These are phyloP conservation scores for Coriaria nepalensis DNA, from an alignment of 306 rosid species.

Conservation along the genomic window DNA sequence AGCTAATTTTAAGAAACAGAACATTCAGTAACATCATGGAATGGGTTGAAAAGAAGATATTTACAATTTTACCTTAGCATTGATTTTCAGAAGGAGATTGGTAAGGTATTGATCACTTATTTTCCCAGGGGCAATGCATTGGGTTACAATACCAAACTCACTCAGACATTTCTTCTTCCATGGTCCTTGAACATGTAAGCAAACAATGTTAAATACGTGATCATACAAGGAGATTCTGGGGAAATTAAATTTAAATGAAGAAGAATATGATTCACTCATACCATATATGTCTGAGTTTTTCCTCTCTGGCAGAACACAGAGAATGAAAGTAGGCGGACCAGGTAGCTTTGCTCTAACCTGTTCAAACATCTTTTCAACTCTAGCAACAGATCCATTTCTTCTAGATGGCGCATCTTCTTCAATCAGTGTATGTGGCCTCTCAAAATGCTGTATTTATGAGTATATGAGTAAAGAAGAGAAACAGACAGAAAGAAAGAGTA, in stretches of 20 bases:
- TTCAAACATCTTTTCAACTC: constrained; percentile 84
- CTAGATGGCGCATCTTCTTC: constrained; percentile 63
- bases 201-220: constrained; percentile 8
- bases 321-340: constrained; percentile 52
- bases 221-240: constrained; percentile 7
- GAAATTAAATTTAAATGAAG: background rate
- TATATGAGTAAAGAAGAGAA: constrained; percentile 12
- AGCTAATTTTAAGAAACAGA: constrained; percentile 38
- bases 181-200: constrained; percentile 45
- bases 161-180: constrained; percentile 81
- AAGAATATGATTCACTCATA: constrained; percentile 12
- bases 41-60: constrained; percentile 4
- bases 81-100: constrained; percentile 82
- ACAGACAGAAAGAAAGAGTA: constrained; percentile 14
- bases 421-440: constrained; percentile 57
- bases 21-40: constrained; percentile 1
- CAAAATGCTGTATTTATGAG: constrained; percentile 44
- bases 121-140: constrained; percentile 73
- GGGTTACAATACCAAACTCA: constrained; percentile 65
- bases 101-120: constrained; percentile 71
- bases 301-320: constrained; percentile 76
- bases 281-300: constrained; percentile 76
- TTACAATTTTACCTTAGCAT: constrained; percentile 54
- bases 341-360: constrained; percentile 37
- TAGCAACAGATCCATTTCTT: constrained; percentile 43